These are phyloP conservation scores for Auricularia sp. DNA, from an alignment of 768 basidiomycete species.

Conservation along the genomic window DNA sequence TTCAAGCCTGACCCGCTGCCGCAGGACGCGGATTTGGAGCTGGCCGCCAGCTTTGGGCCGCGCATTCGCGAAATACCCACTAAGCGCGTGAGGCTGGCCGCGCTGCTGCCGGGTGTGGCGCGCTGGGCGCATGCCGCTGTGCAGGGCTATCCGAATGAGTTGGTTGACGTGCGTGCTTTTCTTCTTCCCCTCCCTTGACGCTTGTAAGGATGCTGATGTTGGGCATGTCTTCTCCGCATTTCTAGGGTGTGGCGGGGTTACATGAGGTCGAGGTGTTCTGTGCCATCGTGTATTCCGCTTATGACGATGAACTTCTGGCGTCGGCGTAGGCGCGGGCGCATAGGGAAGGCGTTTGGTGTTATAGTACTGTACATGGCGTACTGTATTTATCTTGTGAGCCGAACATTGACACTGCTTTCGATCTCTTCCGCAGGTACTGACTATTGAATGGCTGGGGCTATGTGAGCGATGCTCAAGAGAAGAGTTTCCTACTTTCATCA, in stretches of 20 bases:
- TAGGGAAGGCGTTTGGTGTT: no score
- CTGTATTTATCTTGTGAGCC: no score
- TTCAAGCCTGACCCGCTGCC: constrained; percentile 30
- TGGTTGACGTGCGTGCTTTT: constrained; percentile 53
- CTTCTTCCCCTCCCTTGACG: constrained; percentile 1
- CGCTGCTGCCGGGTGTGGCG: constrained; percentile 69
- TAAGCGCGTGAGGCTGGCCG: constrained; percentile 56
- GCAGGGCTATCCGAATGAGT: constrained; percentile 62
- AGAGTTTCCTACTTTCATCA: no score
- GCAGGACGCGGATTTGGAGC: constrained; percentile 9
- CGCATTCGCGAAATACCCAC: background rate
- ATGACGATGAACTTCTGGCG: constrained; percentile 32
- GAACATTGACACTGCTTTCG: no score
- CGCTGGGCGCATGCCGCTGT: constrained; percentile 67
- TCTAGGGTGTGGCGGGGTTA: constrained; percentile 49
- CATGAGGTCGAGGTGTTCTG: constrained; percentile 59
- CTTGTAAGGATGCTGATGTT: background rate
- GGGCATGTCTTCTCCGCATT: background rate
- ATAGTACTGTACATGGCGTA: no score
- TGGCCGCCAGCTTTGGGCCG: constrained; percentile 14
- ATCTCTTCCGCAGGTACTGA: no score
- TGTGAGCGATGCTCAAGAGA: no score
- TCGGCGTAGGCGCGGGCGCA: no score
- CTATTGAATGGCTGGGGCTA: no score
- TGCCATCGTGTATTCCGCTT: constrained; percentile 63